phyloP scores from a whole-genome alignment of 1,284 basidiomycete species.

The Taiwanofungus camphoratus region DNA sequence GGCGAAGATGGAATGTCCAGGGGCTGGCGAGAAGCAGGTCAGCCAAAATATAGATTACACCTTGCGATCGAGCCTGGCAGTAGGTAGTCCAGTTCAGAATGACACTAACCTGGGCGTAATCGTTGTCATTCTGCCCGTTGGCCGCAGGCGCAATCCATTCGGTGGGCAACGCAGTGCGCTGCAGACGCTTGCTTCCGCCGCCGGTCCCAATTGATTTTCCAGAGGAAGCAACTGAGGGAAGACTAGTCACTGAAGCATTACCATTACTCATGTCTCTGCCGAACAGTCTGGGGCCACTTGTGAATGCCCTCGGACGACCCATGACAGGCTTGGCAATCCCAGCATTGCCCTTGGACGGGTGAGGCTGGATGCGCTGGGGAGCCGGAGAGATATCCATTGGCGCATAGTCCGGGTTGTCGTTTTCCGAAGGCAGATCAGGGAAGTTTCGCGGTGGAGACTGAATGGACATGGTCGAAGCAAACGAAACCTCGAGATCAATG shows the following conservation, averaged over 20 bases:
- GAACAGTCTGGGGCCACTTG: conserved; percentile 58
- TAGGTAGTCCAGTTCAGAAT: conserved; percentile 9
- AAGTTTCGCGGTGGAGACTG: conserved; percentile 55
- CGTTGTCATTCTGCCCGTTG: conserved; percentile 20
- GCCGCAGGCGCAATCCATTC: conserved; percentile 47
- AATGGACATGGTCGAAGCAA: conserved; percentile 74
- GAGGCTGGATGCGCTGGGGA: conserved; percentile 32
- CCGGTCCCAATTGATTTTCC: conserved; percentile 33
- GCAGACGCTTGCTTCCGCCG: conserved; percentile 45
- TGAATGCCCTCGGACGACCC: conserved; percentile 52
- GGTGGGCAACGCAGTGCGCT: conserved; percentile 53
- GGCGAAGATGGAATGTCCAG: conserved; percentile 24
- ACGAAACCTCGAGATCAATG: conserved; percentile 66
- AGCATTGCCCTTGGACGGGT: conserved; percentile 12
- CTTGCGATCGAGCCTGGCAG: conserved; percentile 5
- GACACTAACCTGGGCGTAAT: conserved; percentile 29
- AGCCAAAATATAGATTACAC: conserved; percentile 9
- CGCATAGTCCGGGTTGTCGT: conserved; percentile 37
- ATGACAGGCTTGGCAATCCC: conserved; percentile 23
- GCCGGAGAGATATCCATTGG: conserved; percentile 79
- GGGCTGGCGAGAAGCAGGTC: conserved; percentile 17
- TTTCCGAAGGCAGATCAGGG: conserved; percentile 39
- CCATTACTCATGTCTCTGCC: conserved; percentile 65
- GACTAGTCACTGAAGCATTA: conserved; percentile 19
- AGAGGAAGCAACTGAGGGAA: conserved; percentile 29